Conservation (phyloP, 139 green algal genomes). For the Chlorella vulgaris region DNA sequence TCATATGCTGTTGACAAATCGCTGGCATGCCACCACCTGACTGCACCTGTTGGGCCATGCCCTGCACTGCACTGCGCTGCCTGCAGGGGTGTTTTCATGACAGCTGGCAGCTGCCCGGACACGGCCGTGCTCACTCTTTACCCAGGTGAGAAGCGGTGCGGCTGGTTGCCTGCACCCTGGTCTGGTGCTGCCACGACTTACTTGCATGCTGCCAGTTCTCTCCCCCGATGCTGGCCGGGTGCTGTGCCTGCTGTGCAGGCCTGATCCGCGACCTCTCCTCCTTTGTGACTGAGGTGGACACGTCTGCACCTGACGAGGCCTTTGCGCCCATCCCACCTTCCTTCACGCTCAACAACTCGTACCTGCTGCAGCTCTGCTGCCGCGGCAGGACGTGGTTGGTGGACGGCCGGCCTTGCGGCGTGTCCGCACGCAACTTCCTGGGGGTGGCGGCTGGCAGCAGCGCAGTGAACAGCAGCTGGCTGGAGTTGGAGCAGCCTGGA, state of each 20-base stretch:
- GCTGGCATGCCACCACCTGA: too few species aligned
- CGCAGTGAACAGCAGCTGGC: not conserved
- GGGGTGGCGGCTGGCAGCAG: not conserved
- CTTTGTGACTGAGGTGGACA: not conserved
- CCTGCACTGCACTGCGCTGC: too few species aligned
- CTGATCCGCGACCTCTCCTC: not conserved
- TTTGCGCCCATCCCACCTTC: slow-evolving; percentile 4
- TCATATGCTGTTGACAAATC: too few species aligned
- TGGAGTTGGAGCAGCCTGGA: not conserved
- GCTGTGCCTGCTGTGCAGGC: too few species aligned
- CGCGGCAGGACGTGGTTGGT: not conserved
- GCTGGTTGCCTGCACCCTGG: too few species aligned
- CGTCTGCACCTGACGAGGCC: not conserved
- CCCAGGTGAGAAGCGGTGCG: too few species aligned
- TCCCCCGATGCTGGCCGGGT: too few species aligned
- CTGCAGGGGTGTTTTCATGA: slow-evolving; percentile 14
- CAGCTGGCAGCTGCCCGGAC: not conserved
- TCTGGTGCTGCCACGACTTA: too few species aligned
- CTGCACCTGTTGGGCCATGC: too few species aligned
- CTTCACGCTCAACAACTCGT: not conserved
- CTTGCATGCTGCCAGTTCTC: too few species aligned
- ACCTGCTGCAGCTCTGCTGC: slow-evolving; percentile 10
- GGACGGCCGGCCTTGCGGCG: not conserved
- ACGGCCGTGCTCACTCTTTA: slow-evolving; percentile 2
- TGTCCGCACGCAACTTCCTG: slow-evolving; percentile 13